Evolutionary conservation across 2,329 filamentous ascomycete genomes (phyloP).

Genomic region (Fragosphaeria purpurea): DNA sequence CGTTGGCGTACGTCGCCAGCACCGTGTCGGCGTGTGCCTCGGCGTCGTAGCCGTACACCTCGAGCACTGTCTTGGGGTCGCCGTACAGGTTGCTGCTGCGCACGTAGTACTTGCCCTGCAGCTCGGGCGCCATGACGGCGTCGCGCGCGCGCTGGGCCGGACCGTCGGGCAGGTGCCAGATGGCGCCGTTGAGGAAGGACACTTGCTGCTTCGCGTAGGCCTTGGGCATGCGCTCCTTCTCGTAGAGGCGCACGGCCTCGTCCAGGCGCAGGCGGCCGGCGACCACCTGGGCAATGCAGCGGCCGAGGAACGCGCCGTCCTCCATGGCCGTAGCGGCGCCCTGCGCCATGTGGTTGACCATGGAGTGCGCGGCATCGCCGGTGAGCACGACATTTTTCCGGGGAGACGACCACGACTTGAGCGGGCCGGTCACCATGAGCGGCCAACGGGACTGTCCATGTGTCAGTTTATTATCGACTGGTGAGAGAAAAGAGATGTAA

Average conservation of each 20-base stretch:
- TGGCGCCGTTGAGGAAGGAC: constrained; percentile 32
- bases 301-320: constrained; percentile 22
- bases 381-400: constrained; percentile 30
- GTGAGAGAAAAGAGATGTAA: no score
- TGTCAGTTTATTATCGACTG: no score
- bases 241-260: constrained; percentile 24
- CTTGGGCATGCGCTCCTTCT: constrained; percentile 24
- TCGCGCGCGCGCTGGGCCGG: constrained; percentile 31
- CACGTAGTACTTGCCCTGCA: constrained; percentile 24
- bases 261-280: constrained; percentile 21
- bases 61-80: constrained; percentile 33
- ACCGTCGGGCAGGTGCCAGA: constrained; percentile 38
- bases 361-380: constrained; percentile 29
- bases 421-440: constrained; percentile 30
- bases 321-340: constrained; percentile 35
- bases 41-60: constrained; percentile 39
- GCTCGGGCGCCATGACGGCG: constrained; percentile 29
- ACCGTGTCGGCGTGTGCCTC: constrained; percentile 18
- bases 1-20: constrained; percentile 1
- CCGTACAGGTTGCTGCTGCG: constrained; percentile 38
- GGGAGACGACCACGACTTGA: constrained; percentile 16
- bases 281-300: constrained; percentile 25
- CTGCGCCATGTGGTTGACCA: constrained; percentile 34
- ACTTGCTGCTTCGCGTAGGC: constrained; percentile 31
- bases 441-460: constrained; percentile 26